A percentile compares a stretch with the other conserved stretches of the same genome.
These are phyloP conservation scores for Ammopiptanthus mongolicus DNA, from an alignment of 306 rosid genomes.

Conservation along the genomic window DNA sequence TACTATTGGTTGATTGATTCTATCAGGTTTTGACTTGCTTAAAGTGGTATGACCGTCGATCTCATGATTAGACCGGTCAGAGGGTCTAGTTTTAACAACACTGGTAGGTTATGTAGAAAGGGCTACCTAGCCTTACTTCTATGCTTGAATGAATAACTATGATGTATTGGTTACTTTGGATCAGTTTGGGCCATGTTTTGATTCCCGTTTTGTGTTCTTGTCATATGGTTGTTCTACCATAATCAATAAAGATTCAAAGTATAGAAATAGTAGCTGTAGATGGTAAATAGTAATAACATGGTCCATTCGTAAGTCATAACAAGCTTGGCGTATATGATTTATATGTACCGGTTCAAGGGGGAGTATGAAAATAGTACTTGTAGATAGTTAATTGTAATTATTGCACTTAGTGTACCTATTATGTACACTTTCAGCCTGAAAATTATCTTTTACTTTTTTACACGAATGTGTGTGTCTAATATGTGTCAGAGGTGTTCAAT, in stretches of 20 bases:
- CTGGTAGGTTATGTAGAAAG: neutral
- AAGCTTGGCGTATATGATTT: slow-evolving; percentile 1
- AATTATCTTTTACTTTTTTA: neutral
- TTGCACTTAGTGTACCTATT: neutral
- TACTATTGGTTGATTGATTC: neutral
- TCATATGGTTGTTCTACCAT: neutral
- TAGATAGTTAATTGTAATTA: neutral
- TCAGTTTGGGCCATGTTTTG: neutral
- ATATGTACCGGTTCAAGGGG: neutral
- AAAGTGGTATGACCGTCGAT: neutral
- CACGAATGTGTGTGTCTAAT: neutral
- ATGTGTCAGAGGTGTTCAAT: neutral
- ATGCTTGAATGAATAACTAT: neutral
- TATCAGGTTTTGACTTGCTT: neutral
- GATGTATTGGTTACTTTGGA: neutral
- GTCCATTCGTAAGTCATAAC: neutral
- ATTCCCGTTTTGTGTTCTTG: neutral
- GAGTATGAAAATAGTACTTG: neutral
- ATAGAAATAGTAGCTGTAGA: neutral
- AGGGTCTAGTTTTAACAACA: neutral
- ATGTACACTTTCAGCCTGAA: slow-evolving; percentile 3
- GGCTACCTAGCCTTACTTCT: neutral
- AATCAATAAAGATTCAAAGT: neutral
- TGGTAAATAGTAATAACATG: neutral
- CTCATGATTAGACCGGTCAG: no score